Evolutionary conservation across 352 stramenopile species (phyloP), one percentile per base, ranked within the genome.

Genomic region (Pythium plurisporium): DNA sequence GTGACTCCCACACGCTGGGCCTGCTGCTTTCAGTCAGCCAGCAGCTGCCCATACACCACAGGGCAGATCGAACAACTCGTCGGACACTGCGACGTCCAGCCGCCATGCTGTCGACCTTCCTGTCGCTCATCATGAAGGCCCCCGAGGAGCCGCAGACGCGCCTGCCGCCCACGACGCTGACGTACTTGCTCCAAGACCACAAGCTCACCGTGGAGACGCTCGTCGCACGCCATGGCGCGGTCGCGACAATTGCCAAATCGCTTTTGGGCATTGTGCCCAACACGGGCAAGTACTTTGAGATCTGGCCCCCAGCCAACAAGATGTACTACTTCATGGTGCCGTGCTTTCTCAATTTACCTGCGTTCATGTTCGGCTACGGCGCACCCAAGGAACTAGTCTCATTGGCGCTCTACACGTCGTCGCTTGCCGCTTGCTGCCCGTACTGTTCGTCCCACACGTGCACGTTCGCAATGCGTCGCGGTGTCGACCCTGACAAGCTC

Each of bases 241-340:
- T 44, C 17, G 38, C 56, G 6, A 64, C 47, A 15, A 64, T 64
- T 40, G 56, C 56, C 46, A 57, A 64, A 38, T 17, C n/a, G 2
- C 25, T 64, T 38, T 40, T 64, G 4, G 56, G 56, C 41, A 46
- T 64, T 38, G 47, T 58, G 36, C 56, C 56, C 29, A 64, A 64
- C 56, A 64, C 56, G 29, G 56, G 56, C 46, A 64, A 64, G 40
- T 64, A 47, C 41, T 52, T 57, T 17, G 56, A 64, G 40, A 64
- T 64, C 37, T 64, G 56, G 56, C 56, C 46, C 40, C 56, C 56
- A 1, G 56, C 56, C 20, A 64, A 64, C 56, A 20, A 26, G 9
- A 56, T 55, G 45, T 64, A 64, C 56, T 64, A 64, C 47, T 56
- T 64, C 14, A 64, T 64, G 56, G 56, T 64, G 38, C 56, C 56